Percentiles rank a stretch among this genome's conserved stretches.
Conservation (phyloP, 371 early-diverging fungal genomes). For the Mucor irregularis region DNA sequence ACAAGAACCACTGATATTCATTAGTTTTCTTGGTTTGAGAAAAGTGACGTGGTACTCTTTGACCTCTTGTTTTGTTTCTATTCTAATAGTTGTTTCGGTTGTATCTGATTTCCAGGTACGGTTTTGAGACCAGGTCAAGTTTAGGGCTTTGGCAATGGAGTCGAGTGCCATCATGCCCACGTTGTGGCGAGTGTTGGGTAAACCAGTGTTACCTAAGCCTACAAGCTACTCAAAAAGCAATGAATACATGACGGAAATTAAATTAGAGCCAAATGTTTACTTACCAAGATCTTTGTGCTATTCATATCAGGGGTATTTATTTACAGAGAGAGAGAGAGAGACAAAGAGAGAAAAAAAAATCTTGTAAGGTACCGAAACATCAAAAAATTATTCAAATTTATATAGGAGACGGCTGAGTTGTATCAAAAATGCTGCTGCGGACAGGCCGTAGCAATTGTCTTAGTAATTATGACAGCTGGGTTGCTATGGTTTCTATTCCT, state of each 20-base stretch:
- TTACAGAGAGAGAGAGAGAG: background rate
- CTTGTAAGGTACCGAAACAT: too few relatives aligned
- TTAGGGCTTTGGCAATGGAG: slow-evolving; percentile 45
- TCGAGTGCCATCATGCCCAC: slow-evolving; percentile 77
- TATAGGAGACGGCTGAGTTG: too few relatives aligned
- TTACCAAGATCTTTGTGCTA: slow-evolving; percentile 14
- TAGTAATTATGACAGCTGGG: too few relatives aligned
- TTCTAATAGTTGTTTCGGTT: slow-evolving; percentile 31
- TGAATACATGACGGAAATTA: background rate
- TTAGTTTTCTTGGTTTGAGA: slow-evolving; percentile 64
- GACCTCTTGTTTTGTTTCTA: slow-evolving; percentile 14
- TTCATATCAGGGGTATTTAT: background rate
- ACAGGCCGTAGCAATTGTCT: too few relatives aligned
- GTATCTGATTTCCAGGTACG: slow-evolving; percentile 44
- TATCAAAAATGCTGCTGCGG: too few relatives aligned
- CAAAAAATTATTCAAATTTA: too few relatives aligned
- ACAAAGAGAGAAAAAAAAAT: background rate
- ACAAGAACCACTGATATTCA: slow-evolving; percentile 74
- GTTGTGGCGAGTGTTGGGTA: slow-evolving; percentile 72
- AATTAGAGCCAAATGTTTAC: too few relatives aligned
- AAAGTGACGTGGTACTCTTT: slow-evolving; percentile 49
- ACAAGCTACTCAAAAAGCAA: slow-evolving; percentile 68
- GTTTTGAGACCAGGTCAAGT: slow-evolving; percentile 51
- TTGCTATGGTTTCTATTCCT: too few relatives aligned
- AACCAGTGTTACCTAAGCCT: slow-evolving; percentile 71